Percentiles rank a stretch among this genome's conserved stretches.
Evolutionary conservation across 2,329 filamentous ascomycete genomes (phyloP).

Genomic region (Elsinoe arachidis): DNA sequence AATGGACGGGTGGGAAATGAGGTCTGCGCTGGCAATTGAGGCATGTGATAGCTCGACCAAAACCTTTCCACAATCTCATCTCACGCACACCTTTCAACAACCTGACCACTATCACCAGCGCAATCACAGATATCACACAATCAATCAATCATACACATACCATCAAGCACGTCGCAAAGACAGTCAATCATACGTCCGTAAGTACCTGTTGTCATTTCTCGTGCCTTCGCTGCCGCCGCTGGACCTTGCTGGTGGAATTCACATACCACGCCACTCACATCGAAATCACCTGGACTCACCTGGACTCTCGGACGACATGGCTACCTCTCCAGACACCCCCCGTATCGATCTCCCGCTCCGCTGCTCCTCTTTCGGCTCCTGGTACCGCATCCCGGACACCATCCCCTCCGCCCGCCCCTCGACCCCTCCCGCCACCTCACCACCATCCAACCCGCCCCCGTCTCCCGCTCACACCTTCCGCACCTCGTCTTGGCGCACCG

Average conservation of each 20-base stretch:
- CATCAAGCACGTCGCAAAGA: background rate
- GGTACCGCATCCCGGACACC: background rate
- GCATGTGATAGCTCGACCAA: background rate
- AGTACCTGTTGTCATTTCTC: background rate
- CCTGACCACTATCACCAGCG: background rate
- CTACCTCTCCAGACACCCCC: background rate
- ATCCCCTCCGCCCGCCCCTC: background rate
- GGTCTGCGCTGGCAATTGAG: background rate
- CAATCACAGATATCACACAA: background rate
- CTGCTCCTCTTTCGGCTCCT: background rate
- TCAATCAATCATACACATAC: background rate
- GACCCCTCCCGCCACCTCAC: background rate
- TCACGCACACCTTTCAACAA: background rate
- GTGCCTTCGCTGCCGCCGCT: background rate
- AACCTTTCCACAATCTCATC: background rate
- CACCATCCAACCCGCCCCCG: background rate
- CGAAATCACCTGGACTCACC: background rate
- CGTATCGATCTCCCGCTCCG: background rate
- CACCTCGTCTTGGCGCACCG: background rate
- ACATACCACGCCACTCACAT: background rate
- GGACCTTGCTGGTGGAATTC: too few species aligned
- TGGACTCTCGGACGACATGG: background rate
- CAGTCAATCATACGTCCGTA: background rate
- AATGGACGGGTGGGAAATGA: too few species aligned
- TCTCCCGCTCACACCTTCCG: background rate